Evolutionary conservation across 106 monocot genomes (phyloP).

Genomic region (Platanthera guangdongensis): DNA sequence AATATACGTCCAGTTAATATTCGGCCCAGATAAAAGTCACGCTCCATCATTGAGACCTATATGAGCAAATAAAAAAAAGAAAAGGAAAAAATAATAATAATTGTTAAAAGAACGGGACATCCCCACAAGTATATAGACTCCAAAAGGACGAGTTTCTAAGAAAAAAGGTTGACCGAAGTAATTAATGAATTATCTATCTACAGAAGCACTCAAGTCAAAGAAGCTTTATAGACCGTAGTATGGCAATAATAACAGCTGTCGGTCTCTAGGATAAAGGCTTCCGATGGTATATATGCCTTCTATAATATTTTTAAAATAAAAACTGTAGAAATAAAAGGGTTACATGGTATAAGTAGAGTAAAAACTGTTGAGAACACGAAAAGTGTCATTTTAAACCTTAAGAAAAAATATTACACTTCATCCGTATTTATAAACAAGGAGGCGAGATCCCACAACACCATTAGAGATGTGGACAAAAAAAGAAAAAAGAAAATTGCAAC

Average conservation of each 20-base stretch:
- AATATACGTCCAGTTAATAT: constrained; percentile 88
- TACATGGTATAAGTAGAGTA: too few species aligned
- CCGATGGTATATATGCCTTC: neutral
- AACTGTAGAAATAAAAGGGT: neutral
- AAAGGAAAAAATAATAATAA: neutral
- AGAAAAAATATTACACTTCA: too few species aligned
- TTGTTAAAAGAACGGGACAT: neutral
- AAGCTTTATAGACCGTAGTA: neutral
- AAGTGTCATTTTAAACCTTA: too few species aligned
- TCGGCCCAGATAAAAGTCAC: constrained; percentile 94
- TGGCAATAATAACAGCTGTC: neutral
- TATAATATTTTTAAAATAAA: constrained; percentile 1
- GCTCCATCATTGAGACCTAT: constrained; percentile 99
- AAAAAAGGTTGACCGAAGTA: neutral
- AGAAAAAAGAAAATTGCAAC: too few species aligned
- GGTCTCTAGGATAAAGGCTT: neutral
- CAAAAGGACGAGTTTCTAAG: neutral
- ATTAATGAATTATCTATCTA: neutral
- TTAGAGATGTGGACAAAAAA: too few species aligned
- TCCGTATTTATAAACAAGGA: too few species aligned
- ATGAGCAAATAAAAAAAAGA: constrained; percentile 4
- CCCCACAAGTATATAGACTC: neutral
- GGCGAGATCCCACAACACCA: too few species aligned
- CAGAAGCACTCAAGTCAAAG: constrained; percentile 1
- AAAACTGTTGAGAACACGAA: too few species aligned